Percentiles rank a stretch among this genome's conserved stretches.
These are phyloP conservation scores for Pyrenophora seminiperda DNA, from an alignment of 2,329 filamentous ascomycete species.

Conservation along the genomic window DNA sequence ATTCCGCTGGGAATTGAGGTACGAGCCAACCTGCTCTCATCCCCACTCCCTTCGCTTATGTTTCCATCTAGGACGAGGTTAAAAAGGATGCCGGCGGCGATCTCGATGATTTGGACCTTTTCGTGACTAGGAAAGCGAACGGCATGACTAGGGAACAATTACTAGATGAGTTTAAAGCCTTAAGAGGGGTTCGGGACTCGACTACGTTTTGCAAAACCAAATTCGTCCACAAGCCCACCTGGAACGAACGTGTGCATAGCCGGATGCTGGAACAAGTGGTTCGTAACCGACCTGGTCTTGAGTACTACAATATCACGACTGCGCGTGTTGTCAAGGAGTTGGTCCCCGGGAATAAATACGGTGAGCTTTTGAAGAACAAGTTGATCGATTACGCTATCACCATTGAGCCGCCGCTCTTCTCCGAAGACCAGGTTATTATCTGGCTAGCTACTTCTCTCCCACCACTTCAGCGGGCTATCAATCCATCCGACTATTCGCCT, in stretches of 20 bases:
- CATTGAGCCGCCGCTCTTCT: conserved; percentile 9
- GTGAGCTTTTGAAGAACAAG: conserved; percentile 9
- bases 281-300: conserved; percentile 2
- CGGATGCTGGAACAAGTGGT: conserved; percentile 14
- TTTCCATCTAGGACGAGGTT: background rate
- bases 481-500: conserved; percentile 15
- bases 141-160: conserved; percentile 1
- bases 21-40: background rate
- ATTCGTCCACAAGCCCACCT: conserved; percentile 3
- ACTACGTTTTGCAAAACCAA: conserved; percentile 8
- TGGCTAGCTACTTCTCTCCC: conserved; percentile 10
- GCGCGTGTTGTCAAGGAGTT: conserved; percentile 15
- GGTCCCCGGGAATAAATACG: conserved; percentile 15
- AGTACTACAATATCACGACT: conserved; percentile 16
- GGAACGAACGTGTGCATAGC: conserved; percentile 16
- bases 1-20: conserved; percentile 9
- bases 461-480: conserved; percentile 9
- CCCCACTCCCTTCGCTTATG: background rate
- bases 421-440: conserved; percentile 3
- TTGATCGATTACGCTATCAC: conserved; percentile 20
- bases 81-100: conserved; percentile 4
- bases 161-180: conserved; percentile 4
- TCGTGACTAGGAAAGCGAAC: background rate
- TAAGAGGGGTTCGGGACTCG: conserved; percentile 1
- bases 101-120: conserved; percentile 1